Evolutionary conservation across 2,329 filamentous ascomycete species (phyloP), one percentile per base, ranked within the genome.

Genomic region (Penicillium freii): DNA sequence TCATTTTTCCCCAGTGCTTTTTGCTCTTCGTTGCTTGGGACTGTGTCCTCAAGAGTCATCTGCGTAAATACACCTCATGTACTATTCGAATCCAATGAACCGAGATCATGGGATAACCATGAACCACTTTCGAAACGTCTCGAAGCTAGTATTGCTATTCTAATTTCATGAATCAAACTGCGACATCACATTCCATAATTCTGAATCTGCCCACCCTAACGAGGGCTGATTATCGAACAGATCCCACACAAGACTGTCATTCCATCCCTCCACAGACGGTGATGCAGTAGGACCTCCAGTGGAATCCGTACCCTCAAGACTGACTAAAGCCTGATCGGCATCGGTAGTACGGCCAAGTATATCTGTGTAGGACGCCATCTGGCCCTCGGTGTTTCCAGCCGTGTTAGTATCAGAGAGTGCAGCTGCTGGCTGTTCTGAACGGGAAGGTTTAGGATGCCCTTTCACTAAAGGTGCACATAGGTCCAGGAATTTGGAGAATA

Each of bases 181-280:
- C 4, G 60, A 39, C 48, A 66, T 64, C 0, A 42, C 57, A 52
- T 62, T 59, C 64, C 63, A 66, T 17, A 66, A 17, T 39, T 64
- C 64, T 17, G 64, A 66, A 34, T 66, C 63, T 21, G 64, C 60
- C 64, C 64, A 66, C 11, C 60, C 64, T 15, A 66, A 50, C 8
- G 64, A 66, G 9, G 63, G 64, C 42, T 66, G 63, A 11, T 66
- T 66, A 51, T 66, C 59, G 25, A 66, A 66, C 17, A 66, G 27
- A 40, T 66, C 63, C 64, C 64, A 66, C 59, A 66, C 63, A 25
- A 66, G 56, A 58, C 54, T 66, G 43, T 66, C 64, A 57, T 66
- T 47, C 64, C 63, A 66, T 5, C 63, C 64, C 27, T 57, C 62
- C 19, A 62, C 50, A 31, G 62, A 48, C 15, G 31, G 46, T 8